These are phyloP conservation scores for Saccharum hybrid DNA, from an alignment of 202 grass and related monocot genomes.

Conservation along the genomic window DNA sequence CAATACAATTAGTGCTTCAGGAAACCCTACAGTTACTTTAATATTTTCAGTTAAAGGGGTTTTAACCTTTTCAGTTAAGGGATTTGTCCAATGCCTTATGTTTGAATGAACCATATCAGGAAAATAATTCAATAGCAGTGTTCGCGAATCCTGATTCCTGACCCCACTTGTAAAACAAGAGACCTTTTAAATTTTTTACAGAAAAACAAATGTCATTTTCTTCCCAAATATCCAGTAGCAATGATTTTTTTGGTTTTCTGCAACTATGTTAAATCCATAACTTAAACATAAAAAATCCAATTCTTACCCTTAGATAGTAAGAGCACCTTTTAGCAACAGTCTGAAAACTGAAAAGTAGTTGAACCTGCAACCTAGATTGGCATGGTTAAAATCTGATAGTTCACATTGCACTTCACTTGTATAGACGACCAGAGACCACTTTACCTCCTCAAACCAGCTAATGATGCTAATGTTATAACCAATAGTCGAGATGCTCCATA, in stretches of 20 bases:
- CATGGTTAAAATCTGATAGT: neutral
- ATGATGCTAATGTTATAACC: neutral
- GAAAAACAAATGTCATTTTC: neutral
- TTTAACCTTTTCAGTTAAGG: neutral
- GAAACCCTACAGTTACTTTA: constrained; percentile 8
- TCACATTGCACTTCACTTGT: neutral
- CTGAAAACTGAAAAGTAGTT: neutral
- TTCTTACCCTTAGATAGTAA: neutral
- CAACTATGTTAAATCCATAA: neutral
- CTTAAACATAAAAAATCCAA: neutral
- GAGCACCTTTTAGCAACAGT: neutral
- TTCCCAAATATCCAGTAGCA: neutral
- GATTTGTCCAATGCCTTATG: neutral
- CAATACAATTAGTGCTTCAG: constrained; percentile 6
- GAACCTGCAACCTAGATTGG: constrained; percentile 1
- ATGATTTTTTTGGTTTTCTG: neutral
- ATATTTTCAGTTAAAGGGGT: neutral
- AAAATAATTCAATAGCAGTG: constrained; percentile 17
- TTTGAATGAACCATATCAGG: neutral
- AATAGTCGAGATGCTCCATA: constrained; percentile 5
- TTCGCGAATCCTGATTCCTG: neutral
- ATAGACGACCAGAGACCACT: constrained; percentile 2
- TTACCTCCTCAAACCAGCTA: neutral
- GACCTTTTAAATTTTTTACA: neutral
- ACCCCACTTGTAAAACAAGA: neutral